A percentile compares a stretch with the other conserved stretches of the same genome.
phyloP scores from a whole-genome alignment of 2,329 filamentous ascomycete genomes.

The Penicillium palitans region DNA sequence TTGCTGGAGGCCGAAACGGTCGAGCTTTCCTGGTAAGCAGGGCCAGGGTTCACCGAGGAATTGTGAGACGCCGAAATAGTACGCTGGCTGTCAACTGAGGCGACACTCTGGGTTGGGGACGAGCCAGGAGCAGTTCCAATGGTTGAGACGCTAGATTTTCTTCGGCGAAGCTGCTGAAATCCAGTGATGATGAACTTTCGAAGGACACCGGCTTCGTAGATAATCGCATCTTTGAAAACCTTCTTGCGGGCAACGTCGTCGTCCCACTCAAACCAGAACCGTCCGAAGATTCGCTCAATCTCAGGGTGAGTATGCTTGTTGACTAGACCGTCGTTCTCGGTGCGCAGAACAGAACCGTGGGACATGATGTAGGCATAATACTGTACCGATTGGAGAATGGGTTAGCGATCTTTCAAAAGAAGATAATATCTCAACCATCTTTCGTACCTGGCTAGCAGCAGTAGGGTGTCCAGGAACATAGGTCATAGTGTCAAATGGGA shows the following conservation, averaged over 20 bases:
- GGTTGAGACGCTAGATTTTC: background rate
- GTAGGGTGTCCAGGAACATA: slow-evolving; percentile 26
- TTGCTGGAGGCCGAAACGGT: background rate
- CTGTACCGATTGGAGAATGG: slow-evolving; percentile 4
- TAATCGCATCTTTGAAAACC: slow-evolving; percentile 4
- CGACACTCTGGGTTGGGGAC: background rate
- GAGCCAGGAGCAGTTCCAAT: slow-evolving; percentile 1
- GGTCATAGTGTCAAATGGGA: slow-evolving; percentile 43
- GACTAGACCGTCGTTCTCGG: slow-evolving; percentile 1
- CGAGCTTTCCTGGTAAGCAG: background rate
- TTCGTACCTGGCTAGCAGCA: slow-evolving; percentile 30
- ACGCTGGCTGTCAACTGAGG: background rate
- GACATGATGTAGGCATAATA: slow-evolving; percentile 10
- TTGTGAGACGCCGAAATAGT: background rate
- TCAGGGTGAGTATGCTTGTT: background rate
- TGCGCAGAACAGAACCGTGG: background rate
- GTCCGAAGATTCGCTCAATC: slow-evolving; percentile 5
- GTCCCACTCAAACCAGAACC: slow-evolving; percentile 12
- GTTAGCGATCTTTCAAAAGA: slow-evolving; percentile 4
- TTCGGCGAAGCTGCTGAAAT: background rate
- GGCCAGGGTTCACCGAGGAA: background rate
- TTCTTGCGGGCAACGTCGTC: background rate
- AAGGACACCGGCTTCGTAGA: slow-evolving; percentile 9
- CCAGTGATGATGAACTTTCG: slow-evolving; percentile 13
- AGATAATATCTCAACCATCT: background rate